Percentiles rank a stretch among this genome's conserved stretches.
phyloP scores from a whole-genome alignment of 2,329 filamentous ascomycete species.

The Penicillium sp. region DNA sequence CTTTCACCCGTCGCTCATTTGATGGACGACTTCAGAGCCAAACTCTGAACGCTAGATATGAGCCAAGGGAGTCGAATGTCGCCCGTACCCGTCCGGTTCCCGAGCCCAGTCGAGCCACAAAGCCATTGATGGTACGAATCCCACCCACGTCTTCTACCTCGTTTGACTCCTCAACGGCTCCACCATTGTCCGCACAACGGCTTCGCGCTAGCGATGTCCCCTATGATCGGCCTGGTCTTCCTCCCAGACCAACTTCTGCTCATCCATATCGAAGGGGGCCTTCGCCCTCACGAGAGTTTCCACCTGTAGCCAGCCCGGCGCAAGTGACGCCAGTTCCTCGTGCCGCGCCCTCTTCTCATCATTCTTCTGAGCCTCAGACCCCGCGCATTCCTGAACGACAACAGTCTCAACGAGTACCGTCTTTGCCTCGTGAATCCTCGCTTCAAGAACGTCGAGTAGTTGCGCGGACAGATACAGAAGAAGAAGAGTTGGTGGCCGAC shows the following conservation, averaged over 20 bases:
- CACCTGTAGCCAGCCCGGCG: constrained; percentile 9
- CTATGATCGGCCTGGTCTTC: constrained; percentile 52
- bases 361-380: constrained; percentile 12
- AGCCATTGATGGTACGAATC: constrained; percentile 34
- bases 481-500: constrained; percentile 49
- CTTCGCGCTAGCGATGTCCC: constrained; percentile 30
- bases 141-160: constrained; percentile 24
- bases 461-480: constrained; percentile 47
- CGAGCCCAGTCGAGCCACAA: constrained; percentile 29
- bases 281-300: constrained; percentile 25
- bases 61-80: constrained; percentile 34
- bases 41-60: constrained; percentile 13
- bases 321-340: constrained; percentile 15
- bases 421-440: constrained; percentile 29
- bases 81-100: constrained; percentile 25
- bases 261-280: constrained; percentile 18
- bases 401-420: constrained; percentile 10
- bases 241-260: constrained; percentile 38
- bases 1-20: constrained; percentile 27
- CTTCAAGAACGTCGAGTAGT: constrained; percentile 22
- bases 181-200: constrained; percentile 44
- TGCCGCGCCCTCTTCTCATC: constrained; percentile 13
- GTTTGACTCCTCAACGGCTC: constrained; percentile 23
- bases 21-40: constrained; percentile 29
- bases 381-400: constrained; percentile 25